phyloP scores from a whole-genome alignment of 768 basidiomycete genomes.

The Termitomyces sp. region DNA sequence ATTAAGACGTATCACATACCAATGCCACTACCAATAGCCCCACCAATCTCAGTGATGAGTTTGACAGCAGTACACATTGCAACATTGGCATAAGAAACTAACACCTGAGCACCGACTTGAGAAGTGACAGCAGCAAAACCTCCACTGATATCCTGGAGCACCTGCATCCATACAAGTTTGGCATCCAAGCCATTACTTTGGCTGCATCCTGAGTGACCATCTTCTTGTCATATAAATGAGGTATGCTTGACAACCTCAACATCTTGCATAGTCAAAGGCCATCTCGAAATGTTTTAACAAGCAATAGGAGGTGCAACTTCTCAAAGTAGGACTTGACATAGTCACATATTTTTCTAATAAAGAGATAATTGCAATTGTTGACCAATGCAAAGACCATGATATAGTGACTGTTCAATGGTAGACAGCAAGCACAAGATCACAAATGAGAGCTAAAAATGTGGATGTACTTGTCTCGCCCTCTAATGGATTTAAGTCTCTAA shows the following conservation, averaged over 20 bases:
- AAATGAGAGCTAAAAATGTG: constrained; percentile 89
- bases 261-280: constrained; percentile 84
- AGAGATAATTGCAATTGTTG: not conserved
- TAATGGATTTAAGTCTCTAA: constrained; percentile 73
- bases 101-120: constrained; percentile 60
- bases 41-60: constrained; percentile 63
- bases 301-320: constrained; percentile 63
- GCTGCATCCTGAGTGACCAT: constrained; percentile 78
- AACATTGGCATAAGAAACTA: constrained; percentile 58
- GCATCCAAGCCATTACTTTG: constrained; percentile 54
- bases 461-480: constrained; percentile 88
- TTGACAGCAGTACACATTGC: constrained; percentile 65
- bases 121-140: constrained; percentile 56
- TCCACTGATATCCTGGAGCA: constrained; percentile 71
- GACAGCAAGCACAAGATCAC: constrained; percentile 86
- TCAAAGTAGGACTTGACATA: constrained; percentile 58
- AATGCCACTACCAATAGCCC: constrained; percentile 57
- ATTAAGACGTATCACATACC: constrained; percentile 27
- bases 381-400: not conserved
- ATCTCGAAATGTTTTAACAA: constrained; percentile 64
- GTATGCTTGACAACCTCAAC: constrained; percentile 48
- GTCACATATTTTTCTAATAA: constrained; percentile 79
- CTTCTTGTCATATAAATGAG: constrained; percentile 82
- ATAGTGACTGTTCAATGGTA: constrained; percentile 89
- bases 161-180: constrained; percentile 59